Conservation (phyloP, 1,139 yeast species). For the Geotrichum restrictum region DNA sequence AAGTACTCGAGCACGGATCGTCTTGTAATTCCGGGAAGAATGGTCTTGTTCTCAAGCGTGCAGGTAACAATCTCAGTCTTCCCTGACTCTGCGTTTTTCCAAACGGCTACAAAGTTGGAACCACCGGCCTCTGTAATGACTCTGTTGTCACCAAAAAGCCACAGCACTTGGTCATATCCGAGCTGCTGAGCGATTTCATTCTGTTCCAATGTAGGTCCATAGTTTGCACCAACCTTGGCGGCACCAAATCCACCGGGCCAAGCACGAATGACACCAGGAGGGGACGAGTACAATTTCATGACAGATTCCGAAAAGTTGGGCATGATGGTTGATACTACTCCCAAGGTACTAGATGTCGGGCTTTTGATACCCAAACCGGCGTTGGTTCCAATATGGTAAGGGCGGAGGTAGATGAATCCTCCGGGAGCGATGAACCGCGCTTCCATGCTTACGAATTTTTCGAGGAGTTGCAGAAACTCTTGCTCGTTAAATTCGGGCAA, state of each 20-base stretch:
- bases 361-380: constrained; percentile 42
- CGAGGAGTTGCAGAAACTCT: constrained; percentile 41
- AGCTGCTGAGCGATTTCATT: constrained; percentile 40
- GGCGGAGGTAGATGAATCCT: constrained; percentile 35
- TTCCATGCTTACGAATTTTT: constrained; percentile 40
- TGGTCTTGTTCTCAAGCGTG: constrained; percentile 43
- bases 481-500: constrained; percentile 43
- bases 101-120: constrained; percentile 43
- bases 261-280: constrained; percentile 43
- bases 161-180: constrained; percentile 45
- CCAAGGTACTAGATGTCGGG: constrained; percentile 42
- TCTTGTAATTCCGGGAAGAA: constrained; percentile 46
- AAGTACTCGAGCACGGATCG: constrained; percentile 44
- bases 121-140: constrained; percentile 48
- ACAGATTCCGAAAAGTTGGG: constrained; percentile 35
- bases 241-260: constrained; percentile 50
- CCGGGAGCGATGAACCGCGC: constrained; percentile 36
- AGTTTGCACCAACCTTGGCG: constrained; percentile 47
- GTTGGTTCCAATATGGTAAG: constrained; percentile 36
- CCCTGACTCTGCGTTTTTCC: constrained; percentile 34
- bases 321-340: constrained; percentile 42
- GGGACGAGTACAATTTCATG: constrained; percentile 39
- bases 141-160: constrained; percentile 45
- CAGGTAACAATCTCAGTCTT: constrained; percentile 44
- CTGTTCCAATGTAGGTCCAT: constrained; percentile 45